Evolutionary conservation across 2,329 filamentous ascomycete species (phyloP).

Genomic region (Paraphaeosphaeria minitans): DNA sequence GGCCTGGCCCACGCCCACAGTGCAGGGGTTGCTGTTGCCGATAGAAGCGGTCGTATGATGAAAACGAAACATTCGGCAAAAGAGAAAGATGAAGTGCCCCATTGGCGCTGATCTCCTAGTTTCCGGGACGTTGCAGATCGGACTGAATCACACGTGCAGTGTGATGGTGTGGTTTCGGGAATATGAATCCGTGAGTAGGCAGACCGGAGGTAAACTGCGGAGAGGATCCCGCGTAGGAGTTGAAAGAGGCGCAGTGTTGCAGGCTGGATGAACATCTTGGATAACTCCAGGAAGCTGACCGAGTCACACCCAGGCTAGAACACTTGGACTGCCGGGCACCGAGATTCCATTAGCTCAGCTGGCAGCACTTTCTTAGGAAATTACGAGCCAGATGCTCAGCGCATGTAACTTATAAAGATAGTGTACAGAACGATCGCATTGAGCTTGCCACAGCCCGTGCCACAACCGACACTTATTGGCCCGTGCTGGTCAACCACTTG

Average conservation of each 20-base stretch:
- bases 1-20: constrained; percentile 5
- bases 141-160: constrained; percentile 1
- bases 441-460: background rate
- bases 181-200: background rate
- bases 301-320: background rate
- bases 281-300: constrained; percentile 8
- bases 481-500: background rate
- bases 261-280: background rate
- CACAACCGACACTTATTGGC: background rate
- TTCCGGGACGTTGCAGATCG: constrained; percentile 2
- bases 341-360: constrained; percentile 9
- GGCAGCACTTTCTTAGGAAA: background rate
- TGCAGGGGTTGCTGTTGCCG: constrained; percentile 12
- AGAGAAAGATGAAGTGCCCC: constrained; percentile 5
- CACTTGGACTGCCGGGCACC: constrained; percentile 3
- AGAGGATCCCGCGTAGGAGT: constrained; percentile 6
- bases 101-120: constrained; percentile 3
- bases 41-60: constrained; percentile 13
- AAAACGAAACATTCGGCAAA: constrained; percentile 21
- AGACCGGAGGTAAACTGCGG: background rate
- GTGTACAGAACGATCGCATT: background rate
- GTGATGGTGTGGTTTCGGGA: background rate
- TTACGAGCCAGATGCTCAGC: background rate
- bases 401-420: no score
- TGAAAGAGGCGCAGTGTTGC: constrained; percentile 5